Base-by-base conservation (phyloP, 768 basidiomycete genomes). In the Collybiopsis confluens region DNA sequence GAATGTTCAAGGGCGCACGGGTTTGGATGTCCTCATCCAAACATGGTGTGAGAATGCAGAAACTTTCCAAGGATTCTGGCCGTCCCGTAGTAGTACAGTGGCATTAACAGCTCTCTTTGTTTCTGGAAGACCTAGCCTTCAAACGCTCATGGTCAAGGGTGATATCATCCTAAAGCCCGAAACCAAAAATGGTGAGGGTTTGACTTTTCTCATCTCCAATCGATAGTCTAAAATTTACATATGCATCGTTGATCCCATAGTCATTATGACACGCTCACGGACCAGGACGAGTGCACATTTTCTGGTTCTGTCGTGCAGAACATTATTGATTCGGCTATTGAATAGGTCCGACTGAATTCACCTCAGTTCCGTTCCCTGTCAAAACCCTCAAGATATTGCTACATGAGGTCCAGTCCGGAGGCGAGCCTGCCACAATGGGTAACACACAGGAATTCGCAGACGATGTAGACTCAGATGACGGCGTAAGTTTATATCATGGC, bases 1-100 rank as follows among this genome's bases (percentile, higher is more conserved):
- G 58, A 72, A 69, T 11, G 73, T 86, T 9, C 72, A 80, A 42
- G 83, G 78, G 20, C 78, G 82, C 26, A 77, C 79, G 0, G 91
- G 82, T 0, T 77, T 98, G n/a, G 86, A 94, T 56, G 79, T 98
- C 44, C 75, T 99, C n/a, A 78, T 98, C 24, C 81, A 86, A 52
- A 86, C 90, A 0, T 98, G 95, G 96, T 91, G 90, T 63, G 96
- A 99, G 66, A 95, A 94, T 61, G 86, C 88, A 11, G 90, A 92
- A 68, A 92, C 88, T 4, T 90, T 98, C 78, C 92, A 93, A 64
- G 95, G 97, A 27, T 92, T 87, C 68, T 98, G 96, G 95, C 86
- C 92, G 9, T 82, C 85, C 3, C 83, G 92, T 28, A 79, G 96
- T 61, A 94, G 92, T 67, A 86, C 82, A 36, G 71, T 98, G 52